Evolutionary conservation across 345 rosid genomes (phyloP), one percentile per base, ranked within the genome.

Genomic region (Salix caprea): DNA sequence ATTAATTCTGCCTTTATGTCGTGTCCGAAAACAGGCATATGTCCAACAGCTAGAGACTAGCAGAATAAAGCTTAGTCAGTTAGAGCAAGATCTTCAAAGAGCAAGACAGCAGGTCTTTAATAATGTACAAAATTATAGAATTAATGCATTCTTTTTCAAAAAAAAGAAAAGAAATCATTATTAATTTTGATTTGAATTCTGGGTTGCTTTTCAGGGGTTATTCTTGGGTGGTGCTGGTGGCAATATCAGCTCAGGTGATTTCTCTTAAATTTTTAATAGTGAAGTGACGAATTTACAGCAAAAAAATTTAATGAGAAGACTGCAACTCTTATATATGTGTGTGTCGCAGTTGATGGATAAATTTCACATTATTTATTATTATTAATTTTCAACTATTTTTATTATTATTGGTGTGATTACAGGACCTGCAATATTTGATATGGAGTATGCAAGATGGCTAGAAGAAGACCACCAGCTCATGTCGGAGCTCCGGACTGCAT

Each of bases 31-130:
- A 80, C 86, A 95, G 99, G 99, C 97, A 65, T 96, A 96, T 81
- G 99, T 96, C 65, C 99, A 96, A 79, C 97, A 96, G 82, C 90
- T 96, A 80, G 99, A 96, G 83, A 72, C 98, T 19, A 91, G 99
- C 71, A 91, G 98, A 77, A 89, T 93, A 56, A 96, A 92, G 85
- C 93, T 96, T 64, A 73, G 87, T 69, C 99, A 96, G 79, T 70
- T 96, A 32, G 99, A 96, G 81, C 99, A 96, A 87, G 98, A 96
- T 61, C 96, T 96, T 76, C 99, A 96, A 67, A 85, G 99, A 81
- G 91, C 97, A 46, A 92, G 98, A 60, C 92, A 97, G 77, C 96
- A 93, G 99, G 99, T 91, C 69, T 71, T 52, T 52, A 65, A 71
- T 80, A 23, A 15, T 40, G 28, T 73, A 23, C 30, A 56, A 6